Conservation (phyloP, 306 rosid species). For the Chamaecrista fasciculata region DNA sequence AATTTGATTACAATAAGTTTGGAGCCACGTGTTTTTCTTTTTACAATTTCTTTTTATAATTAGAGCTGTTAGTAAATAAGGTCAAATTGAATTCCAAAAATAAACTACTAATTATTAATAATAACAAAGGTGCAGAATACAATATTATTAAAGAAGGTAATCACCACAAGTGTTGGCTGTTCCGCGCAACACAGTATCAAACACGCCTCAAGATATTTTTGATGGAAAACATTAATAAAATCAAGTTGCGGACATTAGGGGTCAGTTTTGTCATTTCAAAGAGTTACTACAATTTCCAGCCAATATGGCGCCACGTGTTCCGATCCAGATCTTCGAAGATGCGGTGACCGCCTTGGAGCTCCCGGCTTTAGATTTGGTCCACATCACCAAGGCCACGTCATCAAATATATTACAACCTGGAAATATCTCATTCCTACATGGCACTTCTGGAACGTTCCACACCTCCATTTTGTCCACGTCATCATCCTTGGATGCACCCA, state of each 20-base stretch:
- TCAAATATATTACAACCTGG: conserved; percentile 34
- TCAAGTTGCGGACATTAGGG: not conserved
- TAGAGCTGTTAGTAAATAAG: no score
- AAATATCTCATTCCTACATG: conserved; percentile 63
- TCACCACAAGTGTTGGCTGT: not conserved
- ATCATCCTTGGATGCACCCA: conserved; percentile 18
- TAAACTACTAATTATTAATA: no score
- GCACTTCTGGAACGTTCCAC: conserved; percentile 36
- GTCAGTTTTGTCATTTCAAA: not conserved
- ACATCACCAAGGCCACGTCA: conserved; percentile 31
- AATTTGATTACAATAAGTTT: no score
- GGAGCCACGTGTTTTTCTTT: no score
- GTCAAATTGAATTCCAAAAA: no score
- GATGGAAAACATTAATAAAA: not conserved
- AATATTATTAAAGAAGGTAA: no score
- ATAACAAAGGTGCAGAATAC: no score
- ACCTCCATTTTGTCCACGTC: conserved; percentile 61
- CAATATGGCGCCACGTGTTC: conserved; percentile 41
- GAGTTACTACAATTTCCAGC: not conserved
- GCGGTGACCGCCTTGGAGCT: conserved; percentile 26
- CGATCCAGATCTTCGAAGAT: conserved; percentile 32
- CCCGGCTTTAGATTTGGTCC: conserved; percentile 64
- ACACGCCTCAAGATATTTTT: not conserved
- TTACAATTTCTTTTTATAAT: no score
- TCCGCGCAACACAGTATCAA: not conserved